Evolutionary conservation across 2,329 filamentous ascomycete species (phyloP), one percentile per base, ranked within the genome.

Genomic region (Elsinoe perseae): DNA sequence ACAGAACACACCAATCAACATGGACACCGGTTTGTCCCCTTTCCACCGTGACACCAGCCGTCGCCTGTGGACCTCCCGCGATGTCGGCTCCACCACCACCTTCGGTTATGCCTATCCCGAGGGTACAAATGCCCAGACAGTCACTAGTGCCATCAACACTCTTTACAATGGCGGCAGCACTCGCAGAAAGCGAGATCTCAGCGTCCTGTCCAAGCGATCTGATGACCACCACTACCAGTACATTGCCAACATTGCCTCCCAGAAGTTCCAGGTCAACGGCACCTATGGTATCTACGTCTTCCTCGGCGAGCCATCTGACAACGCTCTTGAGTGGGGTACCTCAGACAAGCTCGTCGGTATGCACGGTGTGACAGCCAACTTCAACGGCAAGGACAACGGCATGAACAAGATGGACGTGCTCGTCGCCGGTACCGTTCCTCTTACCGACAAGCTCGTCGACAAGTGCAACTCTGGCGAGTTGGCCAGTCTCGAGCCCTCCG

Each of bases 91-190:
- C 38, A 80, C 80, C 5, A 74, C 76, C 23, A 74, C 72, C 1
- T 86, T 93, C 68, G 84, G 84, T 12, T 93, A 93, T 67, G 83
- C 82, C 0, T 95, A 95, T 65, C 76, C 82, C 0, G 88, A 92
- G 60, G 69, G 65, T 60, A 69, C 64, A 60, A 71, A 64, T 56
- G 56, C 66, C 25, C 64, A 69, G 0, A 70, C 77, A 4, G 75
- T 83, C 25, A 72, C 73, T 43, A 69, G 69, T 1, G 68, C 75
- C 1, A 75, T 91, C 62, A 88, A 87, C 64, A 70, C 66, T 2
- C 72, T 86, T 0, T 86, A 87, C 64, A 81, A 80, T n/a, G 65
- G 65, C 5, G 36, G 20, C 21, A 52, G 16, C n/a, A 25, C 32
- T 4, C 40, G 25, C 43, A 54, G 57, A 27, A 56, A 56, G 53